Evolutionary conservation across 169 alveolate species (phyloP), one percentile per base, ranked within the genome.

Genomic region (Toxoplasma gondii): DNA sequence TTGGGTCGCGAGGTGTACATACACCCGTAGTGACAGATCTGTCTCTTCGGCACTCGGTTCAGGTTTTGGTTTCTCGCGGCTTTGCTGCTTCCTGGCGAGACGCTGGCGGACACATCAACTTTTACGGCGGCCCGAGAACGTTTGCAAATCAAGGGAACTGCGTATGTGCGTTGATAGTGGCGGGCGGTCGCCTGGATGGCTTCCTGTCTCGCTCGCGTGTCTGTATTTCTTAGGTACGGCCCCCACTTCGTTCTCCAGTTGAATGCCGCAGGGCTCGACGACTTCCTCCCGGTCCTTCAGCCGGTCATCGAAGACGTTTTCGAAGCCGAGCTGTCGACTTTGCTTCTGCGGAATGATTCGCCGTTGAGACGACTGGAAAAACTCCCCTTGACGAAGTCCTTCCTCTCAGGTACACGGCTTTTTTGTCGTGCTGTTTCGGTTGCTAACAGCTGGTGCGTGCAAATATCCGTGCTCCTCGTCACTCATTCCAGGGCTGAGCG

Each of bases 261-360:
- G 81, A 95, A 95, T 87, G 94, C 96, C 34, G 94, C 96, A 86
- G 96, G 96, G 39, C 88, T 95, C 95, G 96, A 95, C 86, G 93
- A 91, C 53, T 41, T 95, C 36, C 81, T 90, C 49, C 94, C 87
- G 45, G 49, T 67, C 29, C 92, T 95, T n/a, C 53, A 91, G 81
- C 86, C 92, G 67, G 94, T 94, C 54, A 87, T 95, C 22, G 96
- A 95, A 84, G 69, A 74, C 41, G 93, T 92, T 24, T 83, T 95
- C 49, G 88, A 93, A 39, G 95, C 96, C 41, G 93, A 93, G 27
- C 82, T 83, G 34, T 86, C 88, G 41, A 93, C 92, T 45, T 45
- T 95, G 82, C 88, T 91, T 49, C 45, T 38, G 5, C 41, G 86
- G 43, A 95, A 95, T 91, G 96, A 95, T 87, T 87, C 43, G 88